Evolutionary conservation across 768 basidiomycete genomes (phyloP).

Genomic region (Tylopilus subfusipes): DNA sequence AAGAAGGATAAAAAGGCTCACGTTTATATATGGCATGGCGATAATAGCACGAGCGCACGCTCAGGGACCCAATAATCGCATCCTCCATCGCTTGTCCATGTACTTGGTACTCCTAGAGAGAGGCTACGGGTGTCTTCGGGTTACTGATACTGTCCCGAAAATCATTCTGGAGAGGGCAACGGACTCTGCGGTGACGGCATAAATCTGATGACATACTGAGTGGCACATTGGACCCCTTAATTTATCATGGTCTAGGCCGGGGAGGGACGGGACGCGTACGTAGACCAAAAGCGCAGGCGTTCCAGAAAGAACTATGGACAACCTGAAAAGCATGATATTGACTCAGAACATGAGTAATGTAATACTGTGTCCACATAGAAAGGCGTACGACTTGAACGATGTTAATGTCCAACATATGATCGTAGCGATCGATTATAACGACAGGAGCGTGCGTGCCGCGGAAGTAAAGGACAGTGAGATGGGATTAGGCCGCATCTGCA

Average conservation of each 20-base stretch:
- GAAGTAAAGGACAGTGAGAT: background rate
- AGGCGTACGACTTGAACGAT: constrained; percentile 13
- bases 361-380: constrained; percentile 17
- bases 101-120: too few species aligned
- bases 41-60: background rate
- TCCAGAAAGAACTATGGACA: background rate
- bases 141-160: background rate
- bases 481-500: too few species aligned
- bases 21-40: background rate
- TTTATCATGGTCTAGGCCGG: background rate
- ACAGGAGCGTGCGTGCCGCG: background rate
- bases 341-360: constrained; percentile 28
- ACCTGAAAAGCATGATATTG: background rate
- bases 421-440: constrained; percentile 1
- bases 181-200: too few species aligned
- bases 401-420: constrained; percentile 13
- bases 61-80: background rate
- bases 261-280: background rate
- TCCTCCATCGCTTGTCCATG: too few species aligned
- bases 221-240: constrained; percentile 15
- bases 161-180: background rate
- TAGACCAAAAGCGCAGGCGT: background rate
- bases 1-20: background rate
- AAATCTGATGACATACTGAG: constrained; percentile 3
- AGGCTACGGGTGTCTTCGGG: background rate